Percentiles rank a stretch among this genome's conserved stretches.
Evolutionary conservation across 176 grass and related monocot genomes (phyloP).

Genomic region (Phoenix roebelenii): DNA sequence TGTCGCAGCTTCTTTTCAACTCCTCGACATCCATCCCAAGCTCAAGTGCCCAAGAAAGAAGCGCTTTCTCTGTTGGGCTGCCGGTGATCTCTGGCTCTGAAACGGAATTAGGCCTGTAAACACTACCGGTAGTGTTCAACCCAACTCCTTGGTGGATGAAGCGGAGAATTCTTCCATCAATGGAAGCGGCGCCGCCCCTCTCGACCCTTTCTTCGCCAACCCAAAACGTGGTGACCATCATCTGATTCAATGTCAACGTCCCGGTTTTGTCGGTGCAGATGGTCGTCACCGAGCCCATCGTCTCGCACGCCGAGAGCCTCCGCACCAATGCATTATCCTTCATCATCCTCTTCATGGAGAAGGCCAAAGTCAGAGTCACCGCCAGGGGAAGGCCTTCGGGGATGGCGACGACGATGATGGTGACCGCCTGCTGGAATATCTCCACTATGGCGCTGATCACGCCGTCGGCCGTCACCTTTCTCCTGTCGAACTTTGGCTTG

Average conservation of each 20-base stretch:
- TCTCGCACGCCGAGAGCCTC: slow-evolving; percentile 83
- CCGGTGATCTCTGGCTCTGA: slow-evolving; percentile 53
- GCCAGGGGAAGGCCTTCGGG: slow-evolving; percentile 74
- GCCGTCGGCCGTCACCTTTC: slow-evolving; percentile 11
- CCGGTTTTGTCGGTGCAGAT: slow-evolving; percentile 94
- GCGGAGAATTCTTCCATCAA: slow-evolving; percentile 2
- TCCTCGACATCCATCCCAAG: slow-evolving; percentile 40
- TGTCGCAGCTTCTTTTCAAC: slow-evolving; percentile 33
- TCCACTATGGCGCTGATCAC: slow-evolving; percentile 48
- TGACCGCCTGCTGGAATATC: slow-evolving; percentile 87
- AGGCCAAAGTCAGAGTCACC: slow-evolving; percentile 74
- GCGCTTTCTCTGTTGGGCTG: slow-evolving; percentile 85
- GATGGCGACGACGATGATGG: slow-evolving; percentile 87
- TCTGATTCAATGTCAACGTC: slow-evolving; percentile 73
- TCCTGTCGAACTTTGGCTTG: slow-evolving; percentile 28
- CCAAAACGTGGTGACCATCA: slow-evolving; percentile 71
- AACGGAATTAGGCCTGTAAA: slow-evolving; percentile 36
- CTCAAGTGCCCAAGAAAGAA: slow-evolving; percentile 65
- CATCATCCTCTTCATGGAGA: slow-evolving; percentile 98
- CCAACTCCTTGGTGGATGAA: slow-evolving; percentile 46
- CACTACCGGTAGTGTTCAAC: slow-evolving; percentile 71
- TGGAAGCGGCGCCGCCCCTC: neutral
- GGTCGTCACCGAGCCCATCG: slow-evolving; percentile 76
- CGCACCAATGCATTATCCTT: slow-evolving; percentile 87
- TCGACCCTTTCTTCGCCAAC: slow-evolving; percentile 18